These are phyloP conservation scores for Puccinia brachypodii DNA, from an alignment of 1,284 basidiomycete species.

Conservation along the genomic window DNA sequence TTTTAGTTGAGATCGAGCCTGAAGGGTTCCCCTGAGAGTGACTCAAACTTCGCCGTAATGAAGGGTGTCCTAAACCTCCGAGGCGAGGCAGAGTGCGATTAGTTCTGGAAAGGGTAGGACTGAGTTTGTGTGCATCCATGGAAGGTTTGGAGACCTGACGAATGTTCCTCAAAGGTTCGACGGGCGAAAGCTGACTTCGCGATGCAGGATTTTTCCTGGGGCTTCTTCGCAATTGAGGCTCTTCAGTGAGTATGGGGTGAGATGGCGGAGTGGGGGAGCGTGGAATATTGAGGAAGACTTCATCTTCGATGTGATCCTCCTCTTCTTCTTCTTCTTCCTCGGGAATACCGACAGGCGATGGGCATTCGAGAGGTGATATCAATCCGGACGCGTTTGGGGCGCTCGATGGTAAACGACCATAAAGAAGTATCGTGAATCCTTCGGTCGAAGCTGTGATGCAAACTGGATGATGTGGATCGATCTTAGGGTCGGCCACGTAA, in stretches of 20 bases:
- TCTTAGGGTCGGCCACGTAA: slow-evolving; percentile 40
- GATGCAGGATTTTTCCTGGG: slow-evolving; percentile 35
- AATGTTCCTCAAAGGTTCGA: background rate
- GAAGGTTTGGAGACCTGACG: background rate
- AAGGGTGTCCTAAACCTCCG: slow-evolving; percentile 34
- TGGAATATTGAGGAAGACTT: slow-evolving; percentile 6
- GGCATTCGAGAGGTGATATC: slow-evolving; percentile 15
- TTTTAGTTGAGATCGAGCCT: slow-evolving; percentile 20
- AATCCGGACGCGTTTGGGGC: background rate
- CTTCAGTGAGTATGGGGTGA: slow-evolving; percentile 3
- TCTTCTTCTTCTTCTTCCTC: background rate
- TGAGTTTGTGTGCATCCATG: slow-evolving; percentile 11
- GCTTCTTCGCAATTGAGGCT: slow-evolving; percentile 36
- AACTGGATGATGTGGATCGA: slow-evolving; percentile 36
- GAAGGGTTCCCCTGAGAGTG: slow-evolving; percentile 41
- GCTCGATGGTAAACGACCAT: slow-evolving; percentile 33
- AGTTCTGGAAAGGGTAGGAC: slow-evolving; percentile 2
- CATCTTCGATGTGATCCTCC: background rate
- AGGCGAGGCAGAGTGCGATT: slow-evolving; percentile 14
- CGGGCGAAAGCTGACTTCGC: background rate
- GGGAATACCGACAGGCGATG: slow-evolving; percentile 10
- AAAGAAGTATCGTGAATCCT: slow-evolving; percentile 43
- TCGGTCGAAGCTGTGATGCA: slow-evolving; percentile 47
- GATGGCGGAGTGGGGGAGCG: slow-evolving; percentile 32
- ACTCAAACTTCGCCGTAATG: slow-evolving; percentile 42